A percentile compares a stretch with the other conserved stretches of the same genome.
Conservation (phyloP, 805 yeast species). For the Lachancea nothofagi region DNA sequence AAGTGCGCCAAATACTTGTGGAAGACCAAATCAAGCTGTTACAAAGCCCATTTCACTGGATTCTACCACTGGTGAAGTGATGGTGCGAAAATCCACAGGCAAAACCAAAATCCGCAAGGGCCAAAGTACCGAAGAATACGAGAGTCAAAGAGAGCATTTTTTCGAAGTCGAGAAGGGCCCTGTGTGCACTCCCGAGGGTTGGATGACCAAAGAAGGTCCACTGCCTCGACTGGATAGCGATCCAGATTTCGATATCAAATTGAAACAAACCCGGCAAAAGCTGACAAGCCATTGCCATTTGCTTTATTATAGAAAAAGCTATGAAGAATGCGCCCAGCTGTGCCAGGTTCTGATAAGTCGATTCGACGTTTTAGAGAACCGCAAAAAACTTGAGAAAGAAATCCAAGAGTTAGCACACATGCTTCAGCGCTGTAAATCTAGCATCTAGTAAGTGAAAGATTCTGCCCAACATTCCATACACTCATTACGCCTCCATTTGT, state of each 20-base stretch:
- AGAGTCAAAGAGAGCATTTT: slow-evolving; percentile 47
- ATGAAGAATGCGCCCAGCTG: slow-evolving; percentile 44
- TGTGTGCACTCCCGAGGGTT: slow-evolving; percentile 38
- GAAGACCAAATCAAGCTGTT: slow-evolving; percentile 15
- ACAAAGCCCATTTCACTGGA: slow-evolving; percentile 26
- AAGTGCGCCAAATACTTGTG: neutral
- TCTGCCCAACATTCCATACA: neutral
- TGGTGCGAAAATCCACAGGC: slow-evolving; percentile 43
- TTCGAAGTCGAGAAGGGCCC: slow-evolving; percentile 48
- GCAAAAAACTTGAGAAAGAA: slow-evolving; percentile 45
- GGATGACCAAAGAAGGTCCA: slow-evolving; percentile 19
- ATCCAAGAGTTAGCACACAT: slow-evolving; percentile 42
- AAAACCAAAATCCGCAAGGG: slow-evolving; percentile 53
- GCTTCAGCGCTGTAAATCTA: slow-evolving; percentile 8
- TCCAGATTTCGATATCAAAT: slow-evolving; percentile 26
- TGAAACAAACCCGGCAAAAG: slow-evolving; percentile 51
- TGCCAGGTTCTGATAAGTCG: slow-evolving; percentile 36
- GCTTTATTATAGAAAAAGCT: slow-evolving; percentile 52
- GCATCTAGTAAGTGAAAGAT: neutral
- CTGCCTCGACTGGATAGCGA: slow-evolving; percentile 17
- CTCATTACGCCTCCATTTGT: neutral
- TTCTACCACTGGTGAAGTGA: slow-evolving; percentile 37
- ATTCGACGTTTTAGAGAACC: slow-evolving; percentile 31
- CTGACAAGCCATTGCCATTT: slow-evolving; percentile 58
- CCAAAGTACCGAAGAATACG: slow-evolving; percentile 62